phyloP scores from a whole-genome alignment of 2,329 filamentous ascomycete species.

The Monosporascus sp. region DNA sequence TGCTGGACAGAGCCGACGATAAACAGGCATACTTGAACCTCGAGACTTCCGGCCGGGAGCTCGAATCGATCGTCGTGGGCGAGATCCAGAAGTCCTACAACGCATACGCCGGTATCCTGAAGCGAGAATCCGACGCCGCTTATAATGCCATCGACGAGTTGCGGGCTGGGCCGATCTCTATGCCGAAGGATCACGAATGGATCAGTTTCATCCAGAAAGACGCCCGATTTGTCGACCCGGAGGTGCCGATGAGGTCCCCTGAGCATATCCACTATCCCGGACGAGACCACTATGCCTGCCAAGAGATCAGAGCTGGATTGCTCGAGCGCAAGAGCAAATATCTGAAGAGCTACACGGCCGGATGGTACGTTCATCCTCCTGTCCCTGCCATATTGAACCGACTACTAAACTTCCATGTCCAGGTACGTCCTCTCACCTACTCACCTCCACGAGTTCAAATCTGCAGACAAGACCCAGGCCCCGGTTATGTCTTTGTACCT shows the following conservation, averaged over 20 bases:
- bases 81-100: constrained; percentile 99
- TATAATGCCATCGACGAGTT: constrained; percentile 76
- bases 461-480: constrained; percentile 85
- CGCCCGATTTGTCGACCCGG: constrained; percentile 82
- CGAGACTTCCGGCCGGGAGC: constrained; percentile 86
- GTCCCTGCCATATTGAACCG: neutral
- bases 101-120: constrained; percentile 84
- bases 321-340: constrained; percentile 98
- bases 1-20: constrained; percentile 14
- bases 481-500: constrained; percentile 96
- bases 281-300: constrained; percentile 72
- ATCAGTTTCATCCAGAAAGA: constrained; percentile 72
- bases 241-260: constrained; percentile 68
- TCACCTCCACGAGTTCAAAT: constrained; percentile 98
- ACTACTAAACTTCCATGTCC: constrained; percentile 14
- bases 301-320: constrained; percentile 84
- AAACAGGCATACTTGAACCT: constrained; percentile 84
- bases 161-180: constrained; percentile 77
- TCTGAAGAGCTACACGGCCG: constrained; percentile 91
- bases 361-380: constrained; percentile 57
- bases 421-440: constrained; percentile 96
- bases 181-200: constrained; percentile 95
- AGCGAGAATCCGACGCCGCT: constrained; percentile 80
- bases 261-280: constrained; percentile 89
- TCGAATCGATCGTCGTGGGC: constrained; percentile 93